Conservation (phyloP, 148 eudicot genomes). For the Cornus florida region DNA sequence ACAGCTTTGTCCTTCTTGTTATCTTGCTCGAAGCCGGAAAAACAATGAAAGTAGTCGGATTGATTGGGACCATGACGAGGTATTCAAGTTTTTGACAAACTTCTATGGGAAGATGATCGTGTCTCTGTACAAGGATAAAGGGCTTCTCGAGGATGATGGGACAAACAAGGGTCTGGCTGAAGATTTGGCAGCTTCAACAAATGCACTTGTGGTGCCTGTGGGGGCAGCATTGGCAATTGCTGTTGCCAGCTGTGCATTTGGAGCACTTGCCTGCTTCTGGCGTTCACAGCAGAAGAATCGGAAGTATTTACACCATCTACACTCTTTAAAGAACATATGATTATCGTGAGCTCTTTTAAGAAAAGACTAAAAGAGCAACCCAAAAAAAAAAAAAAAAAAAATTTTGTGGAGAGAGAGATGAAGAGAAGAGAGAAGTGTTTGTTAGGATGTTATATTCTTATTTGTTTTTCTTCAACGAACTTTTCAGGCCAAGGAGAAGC, state of each 20-base stretch:
- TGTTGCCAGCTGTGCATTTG: constrained; percentile 90
- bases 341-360: constrained; percentile 31
- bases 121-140: constrained; percentile 50
- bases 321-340: constrained; percentile 83
- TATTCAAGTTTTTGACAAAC: constrained; percentile 64
- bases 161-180: constrained; percentile 30
- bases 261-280: constrained; percentile 97
- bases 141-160: constrained; percentile 21
- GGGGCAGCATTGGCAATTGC: constrained; percentile 94
- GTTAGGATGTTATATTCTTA: constrained; percentile 14
- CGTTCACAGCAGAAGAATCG: constrained; percentile 94
- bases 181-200: constrained; percentile 47
- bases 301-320: constrained; percentile 82
- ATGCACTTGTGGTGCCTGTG: constrained; percentile 73
- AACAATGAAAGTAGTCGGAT: constrained; percentile 21
- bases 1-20: constrained; percentile 85
- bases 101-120: constrained; percentile 74
- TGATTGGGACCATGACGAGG: constrained; percentile 72
- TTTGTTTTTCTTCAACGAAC: constrained; percentile 24
- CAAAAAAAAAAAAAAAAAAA: background rate
- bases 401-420: background rate
- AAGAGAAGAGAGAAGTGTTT: background rate
- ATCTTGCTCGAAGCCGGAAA: constrained; percentile 27
- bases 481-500: constrained; percentile 81
- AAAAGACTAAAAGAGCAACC: background rate